Base-by-base conservation (phyloP, 192 early-diverging fungal species). In the Mortierella alpina region DNA sequence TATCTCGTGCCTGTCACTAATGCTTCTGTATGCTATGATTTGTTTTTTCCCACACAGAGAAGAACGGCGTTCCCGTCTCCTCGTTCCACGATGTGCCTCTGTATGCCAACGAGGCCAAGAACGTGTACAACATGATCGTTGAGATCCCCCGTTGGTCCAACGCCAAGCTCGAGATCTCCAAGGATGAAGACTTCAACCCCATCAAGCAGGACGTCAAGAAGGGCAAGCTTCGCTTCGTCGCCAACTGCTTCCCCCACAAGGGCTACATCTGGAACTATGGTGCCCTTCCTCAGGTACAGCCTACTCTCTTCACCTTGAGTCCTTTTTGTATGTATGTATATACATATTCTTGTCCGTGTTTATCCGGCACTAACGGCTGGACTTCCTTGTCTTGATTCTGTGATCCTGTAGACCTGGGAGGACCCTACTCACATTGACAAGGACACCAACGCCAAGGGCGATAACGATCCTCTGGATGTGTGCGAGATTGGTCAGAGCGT, bases 231-330 rank as follows among this genome's bases (percentile, higher is more conserved):
- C 92, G 98, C 67, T 98, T 91, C 85, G 97, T 99, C 70, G 92
- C 95, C 84, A 98, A 99, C 92, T 93, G 94, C 84, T 99, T 98
- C 93, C 98, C 98, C 14, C 96, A 98, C 91, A 93, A 99, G 86
- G 98, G 98, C 67, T 99, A 99, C 88, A 98, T 99, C 87, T 99
- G 98, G 98, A 99, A 99, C 96, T 98, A 99, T 80, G 98, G 98
- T 83, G 97, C 97, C 63, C 90, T 99, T 82, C 98, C 98, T 41
- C 96, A 97, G 80, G 90, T 91, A 84, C 66, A 48, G 8, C 13
- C 51, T 44, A 23, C 31, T 48, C 31, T 31, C n/a, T 68, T 6
- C 10, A 13, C 60, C 60, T 14, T 45, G 10, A 20, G 20, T 6
- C 39, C 20, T 65, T 50, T 40, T 14, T 39, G 17, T 7, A 6